Evolutionary conservation across 306 rosid species (phyloP).

Genomic region (Chamaecrista fasciculata): DNA sequence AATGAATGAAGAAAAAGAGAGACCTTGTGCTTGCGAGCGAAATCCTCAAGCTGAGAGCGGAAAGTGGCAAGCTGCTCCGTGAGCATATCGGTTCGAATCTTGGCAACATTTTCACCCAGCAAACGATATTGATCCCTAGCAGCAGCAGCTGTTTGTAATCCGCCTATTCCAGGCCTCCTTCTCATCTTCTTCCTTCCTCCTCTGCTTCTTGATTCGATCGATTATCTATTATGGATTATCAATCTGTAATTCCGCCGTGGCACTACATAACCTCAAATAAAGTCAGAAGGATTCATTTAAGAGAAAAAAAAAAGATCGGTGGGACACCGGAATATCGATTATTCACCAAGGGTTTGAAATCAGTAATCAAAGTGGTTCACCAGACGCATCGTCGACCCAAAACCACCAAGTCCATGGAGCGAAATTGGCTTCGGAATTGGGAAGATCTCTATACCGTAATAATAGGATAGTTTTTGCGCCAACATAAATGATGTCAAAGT

Average conservation of each 20-base stretch:
- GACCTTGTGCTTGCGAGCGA: constrained; percentile 95
- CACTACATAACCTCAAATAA: not conserved
- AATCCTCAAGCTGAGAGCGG: constrained; percentile 91
- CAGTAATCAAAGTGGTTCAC: not conserved
- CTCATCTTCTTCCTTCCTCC: constrained; percentile 45
- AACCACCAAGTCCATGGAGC: not conserved
- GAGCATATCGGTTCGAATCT: constrained; percentile 87
- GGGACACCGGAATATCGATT: not conserved
- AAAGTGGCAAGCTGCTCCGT: constrained; percentile 91
- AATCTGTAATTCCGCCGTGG: not conserved
- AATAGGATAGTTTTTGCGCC: no score
- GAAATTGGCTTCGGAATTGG: not conserved
- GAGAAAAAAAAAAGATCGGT: not conserved
- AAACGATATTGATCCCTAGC: constrained; percentile 86
- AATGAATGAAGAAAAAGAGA: not conserved
- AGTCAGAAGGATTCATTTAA: not conserved
- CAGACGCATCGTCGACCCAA: not conserved
- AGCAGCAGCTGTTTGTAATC: constrained; percentile 78
- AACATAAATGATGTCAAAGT: no score
- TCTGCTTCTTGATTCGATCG: not conserved
- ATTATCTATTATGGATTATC: not conserved
- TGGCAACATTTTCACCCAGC: constrained; percentile 92
- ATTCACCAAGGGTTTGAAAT: not conserved
- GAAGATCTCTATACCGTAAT: no score
- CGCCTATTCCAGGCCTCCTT: constrained; percentile 93